These are phyloP conservation scores for Fusarium oligoseptatum DNA, from an alignment of 2,329 filamentous ascomycete genomes.

Conservation along the genomic window DNA sequence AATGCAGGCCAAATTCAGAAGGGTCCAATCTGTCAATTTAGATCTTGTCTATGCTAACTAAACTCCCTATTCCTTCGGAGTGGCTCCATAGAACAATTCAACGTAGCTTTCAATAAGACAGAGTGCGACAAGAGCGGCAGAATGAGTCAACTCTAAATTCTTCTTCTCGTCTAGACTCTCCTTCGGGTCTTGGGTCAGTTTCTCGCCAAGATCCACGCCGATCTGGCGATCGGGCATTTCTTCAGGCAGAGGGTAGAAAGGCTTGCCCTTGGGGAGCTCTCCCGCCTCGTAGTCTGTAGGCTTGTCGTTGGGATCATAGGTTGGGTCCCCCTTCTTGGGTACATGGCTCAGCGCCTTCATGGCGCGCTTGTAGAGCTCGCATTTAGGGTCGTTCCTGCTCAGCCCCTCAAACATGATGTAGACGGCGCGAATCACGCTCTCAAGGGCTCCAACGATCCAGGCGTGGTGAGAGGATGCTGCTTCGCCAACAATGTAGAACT, in stretches of 20 bases:
- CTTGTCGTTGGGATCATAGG: not conserved
- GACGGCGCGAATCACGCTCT: slow-evolving; percentile 36
- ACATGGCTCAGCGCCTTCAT: slow-evolving; percentile 3
- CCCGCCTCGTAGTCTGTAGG: not conserved
- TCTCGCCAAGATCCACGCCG: not conserved
- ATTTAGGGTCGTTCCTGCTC: not conserved
- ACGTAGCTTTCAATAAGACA: not conserved
- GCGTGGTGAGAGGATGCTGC: slow-evolving; percentile 38
- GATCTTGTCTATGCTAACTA: not conserved
- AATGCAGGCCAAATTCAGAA: not conserved
- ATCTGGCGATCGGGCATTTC: slow-evolving; percentile 16
- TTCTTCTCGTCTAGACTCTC: not conserved
- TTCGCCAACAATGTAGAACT: slow-evolving; percentile 39
- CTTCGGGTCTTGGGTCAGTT: not conserved
- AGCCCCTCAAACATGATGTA: slow-evolving; percentile 33
- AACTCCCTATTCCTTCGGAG: not conserved
- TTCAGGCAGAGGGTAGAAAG: slow-evolving; percentile 14
- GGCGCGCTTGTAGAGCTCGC: not conserved
- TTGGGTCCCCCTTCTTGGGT: not conserved
- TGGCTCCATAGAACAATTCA: not conserved
- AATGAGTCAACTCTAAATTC: not conserved
- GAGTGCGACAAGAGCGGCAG: not conserved
- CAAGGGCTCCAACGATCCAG: slow-evolving; percentile 39
- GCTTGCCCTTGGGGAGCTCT: slow-evolving; percentile 4
- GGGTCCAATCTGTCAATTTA: not conserved